phyloP scores from a whole-genome alignment of 2,329 filamentous ascomycete genomes.

The Chaetomium sp. region DNA sequence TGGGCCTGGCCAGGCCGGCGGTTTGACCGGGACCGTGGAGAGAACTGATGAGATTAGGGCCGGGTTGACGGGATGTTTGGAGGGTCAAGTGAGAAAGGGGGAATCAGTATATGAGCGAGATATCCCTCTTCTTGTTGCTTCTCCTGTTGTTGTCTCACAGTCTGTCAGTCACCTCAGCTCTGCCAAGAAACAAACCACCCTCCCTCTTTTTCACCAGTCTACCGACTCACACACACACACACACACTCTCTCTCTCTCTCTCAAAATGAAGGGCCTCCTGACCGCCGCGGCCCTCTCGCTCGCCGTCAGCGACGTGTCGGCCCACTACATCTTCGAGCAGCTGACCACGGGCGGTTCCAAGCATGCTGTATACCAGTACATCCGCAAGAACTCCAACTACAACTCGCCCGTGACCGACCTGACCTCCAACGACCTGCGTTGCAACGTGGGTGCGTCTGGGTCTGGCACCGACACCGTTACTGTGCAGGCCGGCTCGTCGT shows the following conservation, averaged over 20 bases:
- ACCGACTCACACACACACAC: too few relatives aligned
- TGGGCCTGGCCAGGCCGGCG: too few relatives aligned
- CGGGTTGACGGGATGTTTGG: too few relatives aligned
- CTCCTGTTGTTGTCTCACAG: too few relatives aligned
- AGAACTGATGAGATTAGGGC: too few relatives aligned
- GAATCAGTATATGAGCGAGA: too few relatives aligned
- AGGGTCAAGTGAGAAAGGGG: too few relatives aligned
- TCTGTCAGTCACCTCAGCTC: too few relatives aligned
- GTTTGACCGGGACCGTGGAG: too few relatives aligned
- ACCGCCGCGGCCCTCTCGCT: conserved; percentile 24
- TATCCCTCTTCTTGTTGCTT: too few relatives aligned
- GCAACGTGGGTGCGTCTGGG: conserved; percentile 34
- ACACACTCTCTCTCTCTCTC: too few relatives aligned
- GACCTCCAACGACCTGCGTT: conserved; percentile 35
- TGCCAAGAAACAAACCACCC: not conserved
- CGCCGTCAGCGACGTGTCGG: conserved; percentile 30
- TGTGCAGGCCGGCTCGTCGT: conserved; percentile 32
- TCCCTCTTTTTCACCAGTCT: not conserved
- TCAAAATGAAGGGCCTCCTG: conserved; percentile 22
- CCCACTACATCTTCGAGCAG: conserved; percentile 39
- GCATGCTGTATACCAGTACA: conserved; percentile 33
- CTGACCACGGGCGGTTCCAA: conserved; percentile 29
- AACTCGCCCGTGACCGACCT: conserved; percentile 42
- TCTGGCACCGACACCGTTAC: conserved; percentile 30
- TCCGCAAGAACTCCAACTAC: conserved; percentile 43